These are phyloP conservation scores for Dictyostelium discoideum DNA, from an alignment of 78 protist species.

Conservation along the genomic window DNA sequence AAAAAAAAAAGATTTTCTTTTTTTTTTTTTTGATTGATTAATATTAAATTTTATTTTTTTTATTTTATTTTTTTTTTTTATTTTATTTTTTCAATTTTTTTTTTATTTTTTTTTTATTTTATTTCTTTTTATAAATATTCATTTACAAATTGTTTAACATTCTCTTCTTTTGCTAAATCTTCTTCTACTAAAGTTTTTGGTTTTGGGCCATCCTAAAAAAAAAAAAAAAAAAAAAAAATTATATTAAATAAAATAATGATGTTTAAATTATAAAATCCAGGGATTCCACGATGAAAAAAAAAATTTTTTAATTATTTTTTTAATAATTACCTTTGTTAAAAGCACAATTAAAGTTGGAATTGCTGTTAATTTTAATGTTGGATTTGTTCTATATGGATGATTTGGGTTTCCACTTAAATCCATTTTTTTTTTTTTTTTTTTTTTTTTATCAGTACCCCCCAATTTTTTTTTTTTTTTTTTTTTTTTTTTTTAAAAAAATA, in stretches of 20 bases:
- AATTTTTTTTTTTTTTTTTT: neutral
- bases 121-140: neutral
- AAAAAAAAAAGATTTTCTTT: too few species aligned
- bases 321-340: constrained; percentile 23
- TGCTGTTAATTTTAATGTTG: constrained; percentile 32
- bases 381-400: constrained; percentile 69
- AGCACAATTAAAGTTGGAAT: constrained; percentile 66
- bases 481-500: neutral
- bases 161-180: constrained; percentile 7
- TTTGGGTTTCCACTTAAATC: constrained; percentile 77
- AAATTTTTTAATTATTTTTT: neutral
- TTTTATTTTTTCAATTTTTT: neutral
- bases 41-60: neutral
- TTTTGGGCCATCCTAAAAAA: neutral
- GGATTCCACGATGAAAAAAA: neutral
- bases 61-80: neutral
- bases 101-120: neutral
- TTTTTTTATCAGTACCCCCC: neutral
- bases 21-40: too few species aligned
- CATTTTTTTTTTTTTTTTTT: neutral
- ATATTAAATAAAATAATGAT: too few species aligned
- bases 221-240: too few species aligned
- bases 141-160: constrained; percentile 10
- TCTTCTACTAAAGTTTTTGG: constrained; percentile 30
- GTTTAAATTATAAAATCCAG: too few species aligned